Evolutionary conservation across 805 yeast species (phyloP), one percentile per base, ranked within the genome.

Genomic region (Hanseniaspora singularis): DNA sequence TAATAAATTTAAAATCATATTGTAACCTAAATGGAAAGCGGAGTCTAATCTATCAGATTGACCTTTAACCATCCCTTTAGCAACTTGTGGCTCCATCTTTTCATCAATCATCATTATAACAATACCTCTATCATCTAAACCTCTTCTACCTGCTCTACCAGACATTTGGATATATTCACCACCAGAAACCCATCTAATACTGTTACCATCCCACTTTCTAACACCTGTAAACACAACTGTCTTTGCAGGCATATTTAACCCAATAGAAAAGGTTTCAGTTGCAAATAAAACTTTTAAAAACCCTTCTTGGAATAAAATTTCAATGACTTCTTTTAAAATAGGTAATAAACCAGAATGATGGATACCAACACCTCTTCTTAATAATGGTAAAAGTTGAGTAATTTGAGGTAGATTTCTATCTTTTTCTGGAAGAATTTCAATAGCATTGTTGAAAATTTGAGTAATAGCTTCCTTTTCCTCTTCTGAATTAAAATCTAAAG

Each of bases 111-210:
- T 92, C 92, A 92, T 84, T 54, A 92, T 92, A 41, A 92, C 99
- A 64, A 92, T 87, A 67, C 99, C 99, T 63, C 98, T 81, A 63
- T 92, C 98, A 72, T 92, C 99, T 56, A 92, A 74, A 60, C 99
- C 99, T 73, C 98, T 84, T 72, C 98, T 88, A 56, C 99, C 99
- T 19, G 99, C 99, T 65, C 99, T 79, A 54, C 99, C 99, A 38
- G 96, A 85, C 99, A 92, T 92, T 68, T 92, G 99, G 60, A 92
- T 92, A 65, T 92, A 92, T 67, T 92, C 99, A 69, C 99, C 99
- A 50, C 98, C 98, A 49, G 95, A 84, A 27, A 92, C 96, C 98
- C 98, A 92, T 66, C 99, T 79, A 71, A 89, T 87, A 16, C 89
- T 94, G 52, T 76, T 78, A 56, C 98, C 98, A 67, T 92, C 99